Conservation (phyloP, 148 eudicot species). For the Amaranthus palmeri region DNA sequence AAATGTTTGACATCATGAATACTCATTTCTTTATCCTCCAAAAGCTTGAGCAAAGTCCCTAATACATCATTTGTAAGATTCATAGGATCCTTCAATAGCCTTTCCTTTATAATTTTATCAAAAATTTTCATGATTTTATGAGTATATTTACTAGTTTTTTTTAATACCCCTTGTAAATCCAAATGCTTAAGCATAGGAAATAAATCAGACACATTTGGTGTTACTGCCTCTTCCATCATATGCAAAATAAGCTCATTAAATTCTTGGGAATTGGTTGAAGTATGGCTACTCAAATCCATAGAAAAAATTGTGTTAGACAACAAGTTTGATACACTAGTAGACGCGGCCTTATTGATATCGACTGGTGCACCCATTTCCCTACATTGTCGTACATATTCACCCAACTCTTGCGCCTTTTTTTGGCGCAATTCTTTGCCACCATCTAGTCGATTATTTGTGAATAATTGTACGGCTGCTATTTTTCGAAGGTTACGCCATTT, state of each 20-base stretch:
- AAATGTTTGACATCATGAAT: not conserved
- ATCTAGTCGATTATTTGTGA: not conserved
- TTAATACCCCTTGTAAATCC: not conserved
- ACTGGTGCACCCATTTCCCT: not conserved
- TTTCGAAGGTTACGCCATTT: not conserved
- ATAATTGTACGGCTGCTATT: not conserved
- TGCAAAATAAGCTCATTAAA: not conserved
- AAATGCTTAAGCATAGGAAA: not conserved
- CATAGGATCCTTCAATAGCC: not conserved
- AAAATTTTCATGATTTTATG: no score
- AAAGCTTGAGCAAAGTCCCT: not conserved
- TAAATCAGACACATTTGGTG: not conserved
- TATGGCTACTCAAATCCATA: not conserved
- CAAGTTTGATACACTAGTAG: not conserved
- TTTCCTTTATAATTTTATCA: not conserved
- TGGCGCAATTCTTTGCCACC: not conserved
- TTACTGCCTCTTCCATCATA: not conserved
- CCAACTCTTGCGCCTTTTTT: not conserved
- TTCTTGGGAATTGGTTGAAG: not conserved
- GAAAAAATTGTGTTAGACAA: not conserved
- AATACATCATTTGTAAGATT: not conserved
- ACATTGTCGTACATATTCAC: not conserved
- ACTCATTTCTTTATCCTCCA: not conserved
- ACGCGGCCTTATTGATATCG: not conserved
- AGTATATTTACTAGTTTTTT: no score